Conservation (phyloP, 805 yeast species). For the Metschnikowia anglica region DNA sequence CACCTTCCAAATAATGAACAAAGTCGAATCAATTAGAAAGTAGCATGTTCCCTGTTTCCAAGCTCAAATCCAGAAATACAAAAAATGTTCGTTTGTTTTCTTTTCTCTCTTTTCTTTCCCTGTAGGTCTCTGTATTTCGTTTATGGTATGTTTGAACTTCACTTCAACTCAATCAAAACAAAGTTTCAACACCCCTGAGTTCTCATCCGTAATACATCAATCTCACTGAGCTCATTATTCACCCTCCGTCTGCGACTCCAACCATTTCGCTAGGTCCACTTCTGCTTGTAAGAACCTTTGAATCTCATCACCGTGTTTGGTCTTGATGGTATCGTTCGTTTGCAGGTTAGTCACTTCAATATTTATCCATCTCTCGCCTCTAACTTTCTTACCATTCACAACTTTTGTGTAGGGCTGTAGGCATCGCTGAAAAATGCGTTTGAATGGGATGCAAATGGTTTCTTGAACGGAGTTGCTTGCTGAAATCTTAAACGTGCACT, state of each 20-base stretch:
- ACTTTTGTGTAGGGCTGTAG: constrained; percentile 24
- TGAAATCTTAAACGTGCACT: constrained; percentile 40
- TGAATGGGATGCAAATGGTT: constrained; percentile 45
- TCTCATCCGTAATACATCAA: background rate
- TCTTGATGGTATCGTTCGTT: constrained; percentile 30
- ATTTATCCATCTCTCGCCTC: constrained; percentile 34
- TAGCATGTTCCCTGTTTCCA: background rate
- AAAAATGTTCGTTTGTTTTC: background rate
- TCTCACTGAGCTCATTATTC: background rate
- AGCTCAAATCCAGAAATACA: background rate
- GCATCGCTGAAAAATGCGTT: constrained; percentile 42
- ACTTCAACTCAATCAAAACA: background rate
- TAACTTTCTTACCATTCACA: constrained; percentile 29
- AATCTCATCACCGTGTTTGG: constrained; percentile 28
- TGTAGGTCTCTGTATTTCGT: background rate
- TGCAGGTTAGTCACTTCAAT: constrained; percentile 38
- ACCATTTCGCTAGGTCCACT: constrained; percentile 33
- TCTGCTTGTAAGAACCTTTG: constrained; percentile 40
- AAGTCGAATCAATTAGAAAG: background rate
- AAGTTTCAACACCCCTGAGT: no score
- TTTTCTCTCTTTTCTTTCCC: background rate
- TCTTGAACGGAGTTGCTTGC: constrained; percentile 28
- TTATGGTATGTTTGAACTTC: background rate
- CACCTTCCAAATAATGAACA: constrained; percentile 1
- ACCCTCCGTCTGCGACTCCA: constrained; percentile 23